Base-by-base conservation (phyloP, 192 early-diverging fungal species). In the Phycomyces nitens region DNA sequence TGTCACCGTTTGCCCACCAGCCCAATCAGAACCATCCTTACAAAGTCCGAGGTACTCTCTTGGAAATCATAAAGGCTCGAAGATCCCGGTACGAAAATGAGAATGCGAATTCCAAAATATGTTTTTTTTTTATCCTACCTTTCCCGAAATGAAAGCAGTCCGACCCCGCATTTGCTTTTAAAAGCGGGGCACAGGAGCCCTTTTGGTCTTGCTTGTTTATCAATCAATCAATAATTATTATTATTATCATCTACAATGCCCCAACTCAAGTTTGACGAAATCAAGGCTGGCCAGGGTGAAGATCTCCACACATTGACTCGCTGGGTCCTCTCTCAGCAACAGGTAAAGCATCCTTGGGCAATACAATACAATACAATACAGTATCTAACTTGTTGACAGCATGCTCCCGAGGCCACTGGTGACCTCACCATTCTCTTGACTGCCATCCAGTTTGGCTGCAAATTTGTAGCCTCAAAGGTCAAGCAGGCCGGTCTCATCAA, bases 381-480 rank as follows among this genome's bases (percentile, higher is more conserved):
- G n/a, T n/a, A n/a, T n/a, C n/a, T n/a, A 29, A n/a, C 23, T 2
- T 7, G 18, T 49, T 26, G n/a, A 29, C 38, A 76, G 74, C 39
- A 67, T 54, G 64, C 51, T 11, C 38, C 60, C 42, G 92, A 94
- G 51, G 92, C 95, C 26, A 92, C 89, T 21, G 97, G 97, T 66
- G 97, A 99, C 79, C 87, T 99, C 58, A 91, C 93, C 27, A 76
- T 97, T 22, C 88, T 97, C 16, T 84, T 99, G 61, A 86, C 83
- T 61, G 82, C 95, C 20, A 90, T 99, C 76, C 90, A 93, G 69
- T 82, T 93, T 52, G 93, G 94, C 22, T 96, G 95, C 82, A 99
- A 97, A 77, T 99, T 94, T 77, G 95, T 99, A 58, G 92, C 94
- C 65, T 89, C 95, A 56, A 94, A 94, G 57, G 95, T 99, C 66